Evolutionary conservation across 495 filamentous ascomycete genomes (phyloP), one percentile per base, ranked within the genome.

Genomic region (Staphylotrichum longicolle): DNA sequence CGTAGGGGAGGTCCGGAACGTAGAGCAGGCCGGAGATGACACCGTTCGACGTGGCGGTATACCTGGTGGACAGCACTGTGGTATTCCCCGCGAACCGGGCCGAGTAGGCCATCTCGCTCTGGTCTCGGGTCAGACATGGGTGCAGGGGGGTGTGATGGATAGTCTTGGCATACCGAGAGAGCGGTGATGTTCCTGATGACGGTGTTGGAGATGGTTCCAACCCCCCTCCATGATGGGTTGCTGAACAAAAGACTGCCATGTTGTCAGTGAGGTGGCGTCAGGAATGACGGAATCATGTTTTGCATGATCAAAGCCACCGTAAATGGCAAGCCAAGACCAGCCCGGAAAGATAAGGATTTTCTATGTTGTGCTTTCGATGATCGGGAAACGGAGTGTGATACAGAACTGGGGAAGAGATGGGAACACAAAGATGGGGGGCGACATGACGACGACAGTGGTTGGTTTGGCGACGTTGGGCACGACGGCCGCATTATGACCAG

Each of bases 1-100:
- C 66, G 2, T 61, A 46, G 5, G 73, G 65, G 20, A 96, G 82
- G 55, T 81, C 82, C 0, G 93, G 93, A 20, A 96, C 89, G 65
- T 91, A 97, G 41, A 97, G 78, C 4, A 96, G 80, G 42, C 93
- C 93, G 57, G 82, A 70, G 49, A 91, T 80, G 34, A 81, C 73
- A 20, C 81, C 83, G 53, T 81, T 82, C 9, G 76, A 69, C 15
- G 71, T 75, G 4, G 80, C 75, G 44, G 83, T 75, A 60, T 79
- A 80, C 56, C 83, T 85, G 55, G 80, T 80, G 4, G 89, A 89
- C 11, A 96, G 78, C 2, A 88, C 92, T 30, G 84, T 88, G 39
- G 93, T 80, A 58, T 85, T 85, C 58, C 76, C 76, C 32, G 81
- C 68, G 46, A 88, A 71, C 47, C 78, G 78, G 64, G 85, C 80